phyloP scores from a whole-genome alignment of 2,329 filamentous ascomycete species.

The Coniochaeta prunicola region DNA sequence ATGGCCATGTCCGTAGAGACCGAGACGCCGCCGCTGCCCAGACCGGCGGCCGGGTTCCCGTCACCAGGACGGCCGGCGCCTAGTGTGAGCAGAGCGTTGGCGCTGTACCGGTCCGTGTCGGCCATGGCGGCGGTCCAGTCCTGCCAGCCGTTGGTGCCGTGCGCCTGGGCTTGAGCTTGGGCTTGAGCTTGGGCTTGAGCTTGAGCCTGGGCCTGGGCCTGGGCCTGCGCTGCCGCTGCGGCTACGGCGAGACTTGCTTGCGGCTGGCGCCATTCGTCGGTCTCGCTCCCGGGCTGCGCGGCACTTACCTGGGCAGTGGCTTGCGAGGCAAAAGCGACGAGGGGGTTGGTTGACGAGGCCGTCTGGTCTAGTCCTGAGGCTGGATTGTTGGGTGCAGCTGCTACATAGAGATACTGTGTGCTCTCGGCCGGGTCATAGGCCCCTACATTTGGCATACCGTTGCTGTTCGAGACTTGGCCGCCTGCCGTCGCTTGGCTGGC shows the following conservation, averaged over 20 bases:
- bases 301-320: not conserved
- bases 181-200: too few species aligned
- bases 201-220: too few species aligned
- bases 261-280: conserved; percentile 13
- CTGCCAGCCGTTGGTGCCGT: conserved; percentile 39
- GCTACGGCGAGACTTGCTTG: conserved; percentile 6
- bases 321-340: conserved; percentile 31
- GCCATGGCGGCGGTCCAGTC: conserved; percentile 47
- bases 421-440: conserved; percentile 8
- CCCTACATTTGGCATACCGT: conserved; percentile 2
- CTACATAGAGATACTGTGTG: conserved; percentile 13
- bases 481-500: conserved; percentile 7
- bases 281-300: conserved; percentile 14
- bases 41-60: not conserved
- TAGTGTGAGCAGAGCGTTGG: conserved; percentile 39
- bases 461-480: conserved; percentile 9
- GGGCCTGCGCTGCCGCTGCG: conserved; percentile 12
- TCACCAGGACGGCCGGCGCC: conserved; percentile 23
- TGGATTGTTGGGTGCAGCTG: conserved; percentile 9
- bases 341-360: conserved; percentile 20
- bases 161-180: conserved; percentile 17
- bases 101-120: conserved; percentile 40
- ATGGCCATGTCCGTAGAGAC: conserved; percentile 7
- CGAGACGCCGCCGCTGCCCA: conserved; percentile 7
- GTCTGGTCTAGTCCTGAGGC: conserved; percentile 7